Evolutionary conservation across 805 yeast species (phyloP).

Genomic region (Jamesozyma spencerorum): DNA sequence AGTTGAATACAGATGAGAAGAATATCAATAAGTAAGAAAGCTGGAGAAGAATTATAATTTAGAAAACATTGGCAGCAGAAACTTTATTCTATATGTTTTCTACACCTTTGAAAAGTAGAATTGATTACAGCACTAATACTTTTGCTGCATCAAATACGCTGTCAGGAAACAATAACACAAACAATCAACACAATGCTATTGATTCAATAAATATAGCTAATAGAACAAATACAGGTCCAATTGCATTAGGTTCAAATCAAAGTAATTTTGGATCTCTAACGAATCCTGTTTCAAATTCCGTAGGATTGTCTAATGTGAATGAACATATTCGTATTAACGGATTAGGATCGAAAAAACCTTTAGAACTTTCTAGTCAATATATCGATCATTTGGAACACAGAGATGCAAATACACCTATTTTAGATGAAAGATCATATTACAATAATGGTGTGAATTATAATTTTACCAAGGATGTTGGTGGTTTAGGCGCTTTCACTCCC

Average conservation of each 20-base stretch:
- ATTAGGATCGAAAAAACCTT: constrained; percentile 30
- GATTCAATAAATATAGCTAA: not conserved
- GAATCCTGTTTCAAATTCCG: not conserved
- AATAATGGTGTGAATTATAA: constrained; percentile 60
- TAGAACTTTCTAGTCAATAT: constrained; percentile 53
- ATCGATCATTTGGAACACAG: constrained; percentile 49
- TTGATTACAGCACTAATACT: constrained; percentile 20
- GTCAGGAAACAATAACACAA: constrained; percentile 5
- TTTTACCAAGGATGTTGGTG: constrained; percentile 43
- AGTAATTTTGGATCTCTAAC: not conserved
- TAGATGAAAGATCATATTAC: constrained; percentile 40
- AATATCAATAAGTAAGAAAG: not conserved
- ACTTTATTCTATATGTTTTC: constrained; percentile 19
- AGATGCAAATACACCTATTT: constrained; percentile 48
- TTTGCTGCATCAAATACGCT: constrained; percentile 13
- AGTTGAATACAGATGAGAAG: not conserved
- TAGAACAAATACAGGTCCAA: not conserved
- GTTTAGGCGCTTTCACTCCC: constrained; percentile 50
- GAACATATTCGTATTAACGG: constrained; percentile 29
- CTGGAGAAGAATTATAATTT: not conserved
- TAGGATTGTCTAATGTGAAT: constrained; percentile 9
- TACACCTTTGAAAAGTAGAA: constrained; percentile 27
- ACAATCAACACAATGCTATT: not conserved
- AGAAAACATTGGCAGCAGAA: not conserved
- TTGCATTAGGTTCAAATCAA: not conserved